Evolutionary conservation across 148 eudicot genomes (phyloP).

Genomic region (Chenopodium album): DNA sequence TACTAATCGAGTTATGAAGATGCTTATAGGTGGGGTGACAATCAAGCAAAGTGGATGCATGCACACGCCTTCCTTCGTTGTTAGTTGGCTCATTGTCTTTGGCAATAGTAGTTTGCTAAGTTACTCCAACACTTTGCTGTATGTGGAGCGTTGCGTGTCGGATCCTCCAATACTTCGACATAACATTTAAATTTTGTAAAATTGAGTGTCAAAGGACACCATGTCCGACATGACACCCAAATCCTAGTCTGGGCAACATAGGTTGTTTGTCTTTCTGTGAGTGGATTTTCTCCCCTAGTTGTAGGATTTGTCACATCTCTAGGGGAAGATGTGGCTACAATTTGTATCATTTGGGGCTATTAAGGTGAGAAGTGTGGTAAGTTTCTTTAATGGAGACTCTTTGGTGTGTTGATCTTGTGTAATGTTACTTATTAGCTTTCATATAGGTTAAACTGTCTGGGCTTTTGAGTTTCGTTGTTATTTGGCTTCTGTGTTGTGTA

Average conservation of each 20-base stretch:
- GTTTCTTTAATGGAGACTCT: no score
- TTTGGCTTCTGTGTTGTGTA: background rate
- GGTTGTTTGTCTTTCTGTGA: no score
- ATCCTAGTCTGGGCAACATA: no score
- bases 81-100: background rate
- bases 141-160: background rate
- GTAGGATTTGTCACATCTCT: no score
- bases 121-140: background rate
- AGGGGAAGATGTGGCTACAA: background rate
- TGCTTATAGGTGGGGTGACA: background rate
- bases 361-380: background rate
- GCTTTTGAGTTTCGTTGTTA: background rate
- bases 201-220: no score
- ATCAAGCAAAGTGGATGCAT: background rate
- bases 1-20: background rate
- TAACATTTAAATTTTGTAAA: no score
- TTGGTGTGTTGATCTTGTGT: background rate
- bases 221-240: no score
- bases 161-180: no score
- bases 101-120: background rate
- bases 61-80: background rate
- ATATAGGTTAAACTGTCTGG: background rate
- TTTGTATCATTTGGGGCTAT: background rate
- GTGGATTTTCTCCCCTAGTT: background rate
- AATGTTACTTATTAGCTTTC: background rate